A percentile compares a stretch with the other conserved stretches of the same genome.
These are phyloP conservation scores for Cornus controversa DNA, from an alignment of 148 eudicot genomes.

Conservation along the genomic window DNA sequence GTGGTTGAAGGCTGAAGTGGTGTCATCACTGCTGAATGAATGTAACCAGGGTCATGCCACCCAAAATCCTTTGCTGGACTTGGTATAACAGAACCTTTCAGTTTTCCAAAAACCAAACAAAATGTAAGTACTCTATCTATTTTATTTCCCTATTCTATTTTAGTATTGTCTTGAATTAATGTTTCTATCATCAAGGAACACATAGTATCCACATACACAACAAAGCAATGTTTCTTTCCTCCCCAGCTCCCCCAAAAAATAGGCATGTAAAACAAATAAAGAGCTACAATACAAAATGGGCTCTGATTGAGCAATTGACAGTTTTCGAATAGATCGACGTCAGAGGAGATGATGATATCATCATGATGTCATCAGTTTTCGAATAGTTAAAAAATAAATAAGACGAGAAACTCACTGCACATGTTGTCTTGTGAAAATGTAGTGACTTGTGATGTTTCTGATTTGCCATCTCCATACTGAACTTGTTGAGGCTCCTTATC, in stretches of 20 bases:
- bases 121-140: not conserved
- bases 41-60: slow-evolving; percentile 90
- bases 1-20: slow-evolving; percentile 52
- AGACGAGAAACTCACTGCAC: slow-evolving; percentile 46
- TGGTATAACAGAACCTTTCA: slow-evolving; percentile 19
- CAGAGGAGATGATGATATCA: too few species aligned
- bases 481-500: slow-evolving; percentile 55
- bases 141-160: too few species aligned
- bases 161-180: too few species aligned
- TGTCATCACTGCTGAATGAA: slow-evolving; percentile 71
- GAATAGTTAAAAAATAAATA: not conserved
- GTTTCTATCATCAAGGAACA: too few species aligned
- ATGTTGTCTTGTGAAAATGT: slow-evolving; percentile 57
- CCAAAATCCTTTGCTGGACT: slow-evolving; percentile 91
- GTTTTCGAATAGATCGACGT: too few species aligned
- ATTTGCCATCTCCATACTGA: slow-evolving; percentile 51
- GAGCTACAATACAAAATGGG: too few species aligned
- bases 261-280: too few species aligned
- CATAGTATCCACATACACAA: too few species aligned
- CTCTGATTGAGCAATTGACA: too few species aligned
- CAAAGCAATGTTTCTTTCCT: too few species aligned
- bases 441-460: slow-evolving; percentile 42
- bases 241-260: too few species aligned
- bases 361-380: too few species aligned
- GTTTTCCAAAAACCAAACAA: not conserved